A percentile compares a stretch with the other conserved stretches of the same genome.
Evolutionary conservation across 345 rosid genomes (phyloP).

Genomic region (Eucalyptus curtisii): DNA sequence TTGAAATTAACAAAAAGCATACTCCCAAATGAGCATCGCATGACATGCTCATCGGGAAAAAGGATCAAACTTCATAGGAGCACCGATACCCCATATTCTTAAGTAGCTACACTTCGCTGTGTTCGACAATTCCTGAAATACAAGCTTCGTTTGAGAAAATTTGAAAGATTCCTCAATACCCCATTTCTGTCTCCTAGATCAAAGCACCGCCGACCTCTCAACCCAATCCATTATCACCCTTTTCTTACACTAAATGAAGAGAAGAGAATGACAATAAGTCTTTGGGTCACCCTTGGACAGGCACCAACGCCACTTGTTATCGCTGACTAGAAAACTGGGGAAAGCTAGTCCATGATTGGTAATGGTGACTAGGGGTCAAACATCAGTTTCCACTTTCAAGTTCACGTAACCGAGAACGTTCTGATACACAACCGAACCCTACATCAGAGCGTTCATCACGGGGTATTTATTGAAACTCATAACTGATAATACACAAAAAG

Average conservation of each 20-base stretch:
- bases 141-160: not conserved
- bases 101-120: not conserved
- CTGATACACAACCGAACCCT: not conserved
- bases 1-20: not conserved
- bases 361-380: too few species aligned
- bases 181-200: not conserved
- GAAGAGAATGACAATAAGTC: not conserved
- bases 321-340: not conserved
- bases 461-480: not conserved
- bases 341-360: not conserved
- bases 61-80: not conserved
- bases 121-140: not conserved
- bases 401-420: not conserved
- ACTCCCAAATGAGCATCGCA: not conserved
- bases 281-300: not conserved
- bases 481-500: not conserved
- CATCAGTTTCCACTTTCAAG: not conserved
- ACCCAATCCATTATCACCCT: not conserved
- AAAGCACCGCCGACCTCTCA: not conserved
- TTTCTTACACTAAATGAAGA: not conserved
- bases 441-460: not conserved
- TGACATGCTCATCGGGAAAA: not conserved
- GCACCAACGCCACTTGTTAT: not conserved
- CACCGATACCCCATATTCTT: not conserved
- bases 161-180: not conserved